These are phyloP conservation scores for Colletotrichum caudatum DNA, from an alignment of 2,329 filamentous ascomycete genomes.

Conservation along the genomic window DNA sequence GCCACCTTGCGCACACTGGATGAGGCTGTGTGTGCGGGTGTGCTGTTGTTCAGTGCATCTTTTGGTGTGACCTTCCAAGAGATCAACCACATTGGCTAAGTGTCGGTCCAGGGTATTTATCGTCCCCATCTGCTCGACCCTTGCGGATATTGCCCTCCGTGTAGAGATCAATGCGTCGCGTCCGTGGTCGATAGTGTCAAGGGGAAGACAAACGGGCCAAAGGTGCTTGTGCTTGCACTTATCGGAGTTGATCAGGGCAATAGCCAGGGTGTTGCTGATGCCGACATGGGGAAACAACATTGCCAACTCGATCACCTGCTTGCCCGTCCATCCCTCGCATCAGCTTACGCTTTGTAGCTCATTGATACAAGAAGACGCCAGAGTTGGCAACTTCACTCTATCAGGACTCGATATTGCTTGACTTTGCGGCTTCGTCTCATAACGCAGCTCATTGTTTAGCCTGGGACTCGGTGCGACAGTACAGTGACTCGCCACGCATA, in stretches of 20 bases:
- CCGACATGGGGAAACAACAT: neutral
- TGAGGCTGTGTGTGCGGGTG: neutral
- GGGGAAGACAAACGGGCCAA: no score
- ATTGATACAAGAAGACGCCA: no score
- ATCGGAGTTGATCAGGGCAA: neutral
- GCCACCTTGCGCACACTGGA: slow-evolving; percentile 14
- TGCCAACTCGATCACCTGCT: neutral
- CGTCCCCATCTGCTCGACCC: slow-evolving; percentile 7
- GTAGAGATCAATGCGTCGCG: neutral
- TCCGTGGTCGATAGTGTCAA: neutral
- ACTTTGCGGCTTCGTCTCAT: neutral
- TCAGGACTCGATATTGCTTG: neutral
- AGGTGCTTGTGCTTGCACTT: neutral
- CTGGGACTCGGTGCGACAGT: neutral
- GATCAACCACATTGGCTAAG: neutral
- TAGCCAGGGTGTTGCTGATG: neutral
- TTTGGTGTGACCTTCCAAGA: neutral
- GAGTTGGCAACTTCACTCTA: neutral
- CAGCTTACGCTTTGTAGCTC: neutral
- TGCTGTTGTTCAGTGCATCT: neutral
- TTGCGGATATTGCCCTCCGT: neutral
- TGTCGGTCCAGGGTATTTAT: neutral
- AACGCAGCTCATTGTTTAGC: neutral
- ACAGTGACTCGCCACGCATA: neutral
- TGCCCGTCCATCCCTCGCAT: neutral